These are phyloP conservation scores for Cladorrhinum sp. DNA, from an alignment of 2,329 filamentous ascomycete genomes.

Conservation along the genomic window DNA sequence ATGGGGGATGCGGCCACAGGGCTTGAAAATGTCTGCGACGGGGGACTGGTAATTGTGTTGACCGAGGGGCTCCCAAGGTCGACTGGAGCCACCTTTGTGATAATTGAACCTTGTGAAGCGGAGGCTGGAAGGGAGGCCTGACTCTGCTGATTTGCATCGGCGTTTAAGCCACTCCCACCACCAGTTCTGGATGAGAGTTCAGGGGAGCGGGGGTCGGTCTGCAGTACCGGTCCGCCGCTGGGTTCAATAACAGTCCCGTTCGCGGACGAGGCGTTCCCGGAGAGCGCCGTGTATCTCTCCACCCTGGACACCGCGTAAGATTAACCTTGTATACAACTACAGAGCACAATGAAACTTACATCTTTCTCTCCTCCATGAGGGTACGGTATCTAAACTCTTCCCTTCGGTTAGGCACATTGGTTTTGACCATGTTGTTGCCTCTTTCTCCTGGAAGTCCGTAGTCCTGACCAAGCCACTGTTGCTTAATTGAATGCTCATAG, in stretches of 20 bases:
- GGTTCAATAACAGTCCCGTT: background rate
- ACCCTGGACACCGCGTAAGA: slow-evolving; percentile 34
- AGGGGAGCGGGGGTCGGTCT: slow-evolving; percentile 23
- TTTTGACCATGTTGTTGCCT: slow-evolving; percentile 92
- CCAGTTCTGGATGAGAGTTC: slow-evolving; percentile 25
- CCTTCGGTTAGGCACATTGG: slow-evolving; percentile 90
- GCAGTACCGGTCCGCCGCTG: slow-evolving; percentile 3
- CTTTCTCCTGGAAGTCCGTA: slow-evolving; percentile 74
- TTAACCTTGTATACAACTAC: background rate
- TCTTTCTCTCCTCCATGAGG: slow-evolving; percentile 73
- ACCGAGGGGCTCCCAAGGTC: slow-evolving; percentile 20
- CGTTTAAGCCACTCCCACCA: background rate
- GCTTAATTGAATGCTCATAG: slow-evolving; percentile 84
- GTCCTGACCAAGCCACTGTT: slow-evolving; percentile 81
- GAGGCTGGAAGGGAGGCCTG: slow-evolving; percentile 11
- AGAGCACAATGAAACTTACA: slow-evolving; percentile 57
- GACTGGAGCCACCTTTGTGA: background rate
- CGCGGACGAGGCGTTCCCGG: slow-evolving; percentile 13
- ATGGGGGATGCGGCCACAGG: slow-evolving; percentile 20
- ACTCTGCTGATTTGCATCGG: slow-evolving; percentile 8
- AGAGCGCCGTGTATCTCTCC: slow-evolving; percentile 41
- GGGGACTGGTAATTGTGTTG: slow-evolving; percentile 7
- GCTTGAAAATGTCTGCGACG: slow-evolving; percentile 19
- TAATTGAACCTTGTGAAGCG: background rate
- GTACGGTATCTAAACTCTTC: slow-evolving; percentile 90